Evolutionary conservation across 2,329 filamentous ascomycete species (phyloP), one percentile per base, ranked within the genome.

Genomic region (Chaetomiaceae sp.): DNA sequence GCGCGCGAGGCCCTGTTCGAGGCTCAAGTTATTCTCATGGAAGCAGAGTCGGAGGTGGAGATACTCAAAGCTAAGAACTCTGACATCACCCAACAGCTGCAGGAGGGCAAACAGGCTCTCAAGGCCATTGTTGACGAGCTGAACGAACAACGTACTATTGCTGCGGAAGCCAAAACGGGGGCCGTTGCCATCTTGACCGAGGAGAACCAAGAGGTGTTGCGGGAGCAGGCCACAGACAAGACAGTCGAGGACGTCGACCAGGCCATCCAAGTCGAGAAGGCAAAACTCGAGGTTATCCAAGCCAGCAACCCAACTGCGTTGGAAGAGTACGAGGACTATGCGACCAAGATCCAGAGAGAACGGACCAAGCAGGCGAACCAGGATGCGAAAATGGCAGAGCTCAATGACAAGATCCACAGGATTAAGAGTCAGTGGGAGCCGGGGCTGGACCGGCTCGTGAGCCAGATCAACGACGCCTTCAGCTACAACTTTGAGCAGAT

Each of bases 401-500:
- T 85, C 14, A 73, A 74, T 14, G 63, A 65, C 12, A 74, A 79
- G 41, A 92, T 96, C 55, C 68, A 72, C 0, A 75, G 82, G 33
- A 70, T 95, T 49, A 84, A 85, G 60, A 73, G 73, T 14, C 74
- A 79, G 56, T 99, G 90, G 88, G 93, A 97, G 68, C 90, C 90
- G 1, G 72, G 79, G 60, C 76, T 99, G 2, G 91, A 97, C 59
- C 75, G 73, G 19, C 77, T 99, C 3, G 78, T 96, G 35, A 73
- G 73, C 17, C 83, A 84, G 63, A 96, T 99, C 69, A 96, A 89
- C 65, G 82, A 89, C 43, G 91, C 91, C 0, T 99, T 99, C 68
- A 83, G 86, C 5, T 86, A 92, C 66, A 97, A 96, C 63, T 97
- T 99, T 66, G 82, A 89, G 62, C 86, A 92, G 66, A 97, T 99